Base-by-base conservation (phyloP, 2,329 filamentous ascomycete genomes). In the Claviceps sp. region DNA sequence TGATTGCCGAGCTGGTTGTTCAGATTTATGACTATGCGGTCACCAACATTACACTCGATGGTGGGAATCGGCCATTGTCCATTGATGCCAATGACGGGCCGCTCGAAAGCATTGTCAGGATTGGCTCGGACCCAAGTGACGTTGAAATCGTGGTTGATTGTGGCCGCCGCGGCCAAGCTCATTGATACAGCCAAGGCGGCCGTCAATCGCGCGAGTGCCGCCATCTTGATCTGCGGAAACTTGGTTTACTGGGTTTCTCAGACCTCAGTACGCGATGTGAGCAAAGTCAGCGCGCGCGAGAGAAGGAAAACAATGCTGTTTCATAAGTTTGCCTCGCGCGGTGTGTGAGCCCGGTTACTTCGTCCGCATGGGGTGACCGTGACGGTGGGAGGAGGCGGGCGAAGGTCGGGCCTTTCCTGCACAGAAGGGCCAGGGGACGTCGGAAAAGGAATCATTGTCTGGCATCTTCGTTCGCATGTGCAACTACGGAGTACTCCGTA, bases 41-140 rank as follows among this genome's bases (percentile, higher is more conserved):
- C 84, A 53, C 83, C 83, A 48, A 81, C 69, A 47, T 74, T 75
- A 40, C 77, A 82, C 50, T 77, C 73, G 52, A 88, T 82, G 26
- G 68, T 66, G 1, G 87, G 86, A 50, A 85, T 75, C 1, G 86
- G 87, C 84, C 86, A 88, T 68, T 82, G 65, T 4, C 78, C 79
- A 60, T 93, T 91, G 69, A 93, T 84, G 46, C 84, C 85, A 62
- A 91, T 86, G 3, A 78, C 77, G n/a, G 80, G 75, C 37, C 86
- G 76, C 41, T 77, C 72, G 54, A 75, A 75, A 7, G 74, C 70
- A 22, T 81, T 82, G 68, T 91, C 86, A 0, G 86, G 87, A 59
- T 86, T 84, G 37, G 82, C 78, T 43, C 68, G 76, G 11, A 87
- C 79, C 85, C 86, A 89, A 53, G 75, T 78, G 56, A 88, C 73